These are phyloP conservation scores for Dryadomyces sulphureus DNA, from an alignment of 2,329 filamentous ascomycete genomes.

Conservation along the genomic window DNA sequence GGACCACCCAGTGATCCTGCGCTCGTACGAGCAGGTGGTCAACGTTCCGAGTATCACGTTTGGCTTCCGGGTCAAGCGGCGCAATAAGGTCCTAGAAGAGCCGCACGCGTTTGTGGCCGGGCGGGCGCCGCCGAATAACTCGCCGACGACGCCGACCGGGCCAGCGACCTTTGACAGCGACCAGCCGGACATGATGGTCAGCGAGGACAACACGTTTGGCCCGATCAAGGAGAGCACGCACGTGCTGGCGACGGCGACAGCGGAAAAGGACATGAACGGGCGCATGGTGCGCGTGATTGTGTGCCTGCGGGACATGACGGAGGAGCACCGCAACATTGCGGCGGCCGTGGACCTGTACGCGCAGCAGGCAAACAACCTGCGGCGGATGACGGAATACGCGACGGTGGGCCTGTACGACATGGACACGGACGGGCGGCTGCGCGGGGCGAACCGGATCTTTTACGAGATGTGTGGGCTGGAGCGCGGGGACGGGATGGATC, in stretches of 20 bases:
- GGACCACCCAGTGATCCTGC: slow-evolving; percentile 25
- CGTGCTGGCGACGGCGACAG: slow-evolving; percentile 31
- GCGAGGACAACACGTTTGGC: too few species aligned
- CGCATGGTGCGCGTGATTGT: slow-evolving; percentile 29
- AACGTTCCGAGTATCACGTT: slow-evolving; percentile 24
- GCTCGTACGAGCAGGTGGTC: slow-evolving; percentile 26
- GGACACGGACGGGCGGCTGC: slow-evolving; percentile 30
- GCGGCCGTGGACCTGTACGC: slow-evolving; percentile 33
- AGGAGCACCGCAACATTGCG: slow-evolving; percentile 30
- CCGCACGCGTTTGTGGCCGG: not conserved
- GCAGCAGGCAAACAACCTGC: slow-evolving; percentile 36
- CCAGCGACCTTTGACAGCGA: too few species aligned
- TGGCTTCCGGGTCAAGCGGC: slow-evolving; percentile 28
- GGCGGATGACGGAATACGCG: slow-evolving; percentile 37
- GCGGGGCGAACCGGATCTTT: slow-evolving; percentile 38
- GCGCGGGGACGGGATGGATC: slow-evolving; percentile 26
- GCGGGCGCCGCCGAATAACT: not conserved
- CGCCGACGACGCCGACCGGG: too few species aligned
- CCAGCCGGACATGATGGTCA: not conserved
- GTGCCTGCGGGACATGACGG: slow-evolving; percentile 35
- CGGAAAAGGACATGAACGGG: slow-evolving; percentile 28
- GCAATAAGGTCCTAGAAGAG: slow-evolving; percentile 4
- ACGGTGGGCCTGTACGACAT: slow-evolving; percentile 42
- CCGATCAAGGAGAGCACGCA: slow-evolving; percentile 20
- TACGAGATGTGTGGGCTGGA: slow-evolving; percentile 36